Conservation (phyloP, 139 green algal genomes). For the Dunaliella primolecta region DNA sequence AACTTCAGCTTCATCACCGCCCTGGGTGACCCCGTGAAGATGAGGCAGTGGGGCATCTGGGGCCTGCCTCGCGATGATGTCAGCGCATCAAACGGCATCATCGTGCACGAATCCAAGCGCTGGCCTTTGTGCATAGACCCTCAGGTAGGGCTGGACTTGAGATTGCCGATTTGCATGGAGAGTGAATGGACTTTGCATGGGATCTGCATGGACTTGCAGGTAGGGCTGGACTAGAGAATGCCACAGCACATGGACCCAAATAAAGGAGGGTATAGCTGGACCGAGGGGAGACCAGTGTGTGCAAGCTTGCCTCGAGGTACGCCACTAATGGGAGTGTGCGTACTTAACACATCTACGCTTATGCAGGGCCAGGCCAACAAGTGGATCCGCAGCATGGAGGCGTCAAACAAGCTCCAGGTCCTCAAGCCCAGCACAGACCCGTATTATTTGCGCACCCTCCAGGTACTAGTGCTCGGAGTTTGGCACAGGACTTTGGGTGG, state of each 20-base stretch:
- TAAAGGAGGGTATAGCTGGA: too few species aligned
- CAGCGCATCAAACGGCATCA: conserved; percentile 75
- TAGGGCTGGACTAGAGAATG: too few species aligned
- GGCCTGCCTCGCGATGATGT: conserved; percentile 78
- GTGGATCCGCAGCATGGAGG: conserved; percentile 80
- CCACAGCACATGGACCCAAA: too few species aligned
- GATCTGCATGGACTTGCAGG: too few species aligned
- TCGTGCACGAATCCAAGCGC: conserved; percentile 34
- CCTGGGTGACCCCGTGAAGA: conserved; percentile 67
- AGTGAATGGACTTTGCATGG: too few species aligned
- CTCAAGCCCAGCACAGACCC: conserved; percentile 73
- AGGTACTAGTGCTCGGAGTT: too few species aligned
- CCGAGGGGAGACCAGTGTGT: too few species aligned
- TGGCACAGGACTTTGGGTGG: too few species aligned
- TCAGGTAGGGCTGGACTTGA: too few species aligned
- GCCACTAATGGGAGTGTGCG: too few species aligned
- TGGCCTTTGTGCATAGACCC: conserved; percentile 86
- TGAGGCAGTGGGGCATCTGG: conserved; percentile 73
- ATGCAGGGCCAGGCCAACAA: conserved; percentile 63
- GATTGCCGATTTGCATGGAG: not conserved
- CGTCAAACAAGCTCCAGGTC: conserved; percentile 48
- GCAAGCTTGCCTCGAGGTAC: too few species aligned
- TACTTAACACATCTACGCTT: not conserved
- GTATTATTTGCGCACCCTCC: conserved; percentile 68
- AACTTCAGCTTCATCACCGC: conserved; percentile 25